Conservation (phyloP, 1,139 yeast species). For the Ogataea hybrid region DNA sequence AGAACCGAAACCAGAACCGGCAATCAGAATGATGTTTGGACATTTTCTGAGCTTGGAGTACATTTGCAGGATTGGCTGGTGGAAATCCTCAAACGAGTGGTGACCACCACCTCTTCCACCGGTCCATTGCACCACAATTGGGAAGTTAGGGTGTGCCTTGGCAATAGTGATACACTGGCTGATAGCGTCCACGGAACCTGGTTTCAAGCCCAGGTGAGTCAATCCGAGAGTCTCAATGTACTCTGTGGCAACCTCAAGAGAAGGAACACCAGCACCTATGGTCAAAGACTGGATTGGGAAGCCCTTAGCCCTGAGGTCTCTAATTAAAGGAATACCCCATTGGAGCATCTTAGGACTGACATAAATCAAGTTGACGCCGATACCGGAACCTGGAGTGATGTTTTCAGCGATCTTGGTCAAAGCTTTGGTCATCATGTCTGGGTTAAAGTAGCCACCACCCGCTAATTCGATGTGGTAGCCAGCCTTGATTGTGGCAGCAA, state of each 20-base stretch:
- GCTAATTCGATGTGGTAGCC: conserved; percentile 98
- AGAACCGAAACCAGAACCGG: conserved; percentile 98
- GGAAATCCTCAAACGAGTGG: conserved; percentile 98
- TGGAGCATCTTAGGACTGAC: conserved; percentile 97
- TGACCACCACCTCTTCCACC: conserved; percentile 99
- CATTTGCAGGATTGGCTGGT: conserved; percentile 94
- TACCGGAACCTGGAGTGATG: conserved; percentile 81
- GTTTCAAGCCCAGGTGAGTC: conserved; percentile 94
- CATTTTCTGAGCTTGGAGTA: conserved; percentile 93
- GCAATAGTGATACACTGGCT: conserved; percentile 86
- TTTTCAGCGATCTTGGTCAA: conserved; percentile 65
- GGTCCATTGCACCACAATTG: conserved; percentile 98
- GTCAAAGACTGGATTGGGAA: conserved; percentile 95
- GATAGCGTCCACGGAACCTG: conserved; percentile 95
- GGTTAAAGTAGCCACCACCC: conserved; percentile 95
- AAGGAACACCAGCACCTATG: conserved; percentile 99
- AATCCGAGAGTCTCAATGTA: conserved; percentile 90
- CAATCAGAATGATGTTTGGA: conserved; percentile 82
- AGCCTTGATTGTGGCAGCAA: conserved; percentile 89
- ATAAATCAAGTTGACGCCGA: conserved; percentile 87
- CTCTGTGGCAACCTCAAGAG: conserved; percentile 94
- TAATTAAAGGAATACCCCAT: conserved; percentile 98
- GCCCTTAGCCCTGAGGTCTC: conserved; percentile 82
- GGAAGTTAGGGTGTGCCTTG: conserved; percentile 93
- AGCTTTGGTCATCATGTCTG: conserved; percentile 69